phyloP scores from a whole-genome alignment of 352 stramenopile species.

The Lagenidium giganteum region DNA sequence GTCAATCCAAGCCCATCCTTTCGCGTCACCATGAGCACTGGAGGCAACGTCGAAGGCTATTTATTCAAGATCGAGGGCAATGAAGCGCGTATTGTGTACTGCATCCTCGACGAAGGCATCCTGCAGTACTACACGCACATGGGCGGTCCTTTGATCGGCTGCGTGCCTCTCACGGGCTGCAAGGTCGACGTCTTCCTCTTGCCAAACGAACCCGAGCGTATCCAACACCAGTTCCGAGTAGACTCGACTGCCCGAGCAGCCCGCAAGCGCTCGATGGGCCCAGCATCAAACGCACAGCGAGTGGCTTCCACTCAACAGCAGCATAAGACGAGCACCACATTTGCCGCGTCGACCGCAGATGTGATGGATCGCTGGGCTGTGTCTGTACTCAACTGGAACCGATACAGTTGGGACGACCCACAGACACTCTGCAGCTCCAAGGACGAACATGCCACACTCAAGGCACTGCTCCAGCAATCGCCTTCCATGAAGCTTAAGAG shows the following conservation, averaged over 20 bases:
- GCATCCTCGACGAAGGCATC: slow-evolving; percentile 79
- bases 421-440: slow-evolving; percentile 77
- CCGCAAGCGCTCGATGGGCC: slow-evolving; percentile 23
- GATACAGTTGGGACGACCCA: slow-evolving; percentile 78
- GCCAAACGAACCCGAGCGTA: slow-evolving; percentile 30
- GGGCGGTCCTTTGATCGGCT: slow-evolving; percentile 56
- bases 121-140: slow-evolving; percentile 77
- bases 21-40: slow-evolving; percentile 27
- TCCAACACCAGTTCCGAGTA: slow-evolving; percentile 64
- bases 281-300: slow-evolving; percentile 7
- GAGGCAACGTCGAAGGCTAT: slow-evolving; percentile 84
- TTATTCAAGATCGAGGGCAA: slow-evolving; percentile 64
- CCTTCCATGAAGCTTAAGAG: slow-evolving; percentile 26
- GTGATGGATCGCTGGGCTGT: slow-evolving; percentile 67
- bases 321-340: slow-evolving; percentile 20
- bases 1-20: no score
- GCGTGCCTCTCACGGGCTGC: slow-evolving; percentile 58
- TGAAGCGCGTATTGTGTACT: slow-evolving; percentile 65
- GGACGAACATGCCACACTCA: slow-evolving; percentile 47
- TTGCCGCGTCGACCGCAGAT: slow-evolving; percentile 51
- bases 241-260: slow-evolving; percentile 26
- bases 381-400: slow-evolving; percentile 82
- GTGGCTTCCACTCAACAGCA: slow-evolving; percentile 15
- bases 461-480: slow-evolving; percentile 26
- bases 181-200: slow-evolving; percentile 75